Base-by-base conservation (phyloP, 2,329 filamentous ascomycete genomes). In the Magnaporthales sp. region DNA sequence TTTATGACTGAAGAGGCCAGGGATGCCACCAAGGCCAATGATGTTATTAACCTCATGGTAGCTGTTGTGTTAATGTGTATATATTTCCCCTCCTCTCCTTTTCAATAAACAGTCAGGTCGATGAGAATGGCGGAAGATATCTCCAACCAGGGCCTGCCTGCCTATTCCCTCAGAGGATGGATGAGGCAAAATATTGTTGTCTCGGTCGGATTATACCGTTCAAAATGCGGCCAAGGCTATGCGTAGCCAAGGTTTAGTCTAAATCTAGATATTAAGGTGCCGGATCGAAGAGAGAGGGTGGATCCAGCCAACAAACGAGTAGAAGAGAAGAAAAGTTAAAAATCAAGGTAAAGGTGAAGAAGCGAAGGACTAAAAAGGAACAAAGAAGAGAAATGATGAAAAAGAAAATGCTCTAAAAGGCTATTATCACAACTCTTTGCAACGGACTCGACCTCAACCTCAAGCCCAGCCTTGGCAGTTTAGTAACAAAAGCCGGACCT, bases 31-130 rank as follows among this genome's bases (percentile, higher is more conserved):
- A 75, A 32, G 71, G 71, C 72, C 32, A 77, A 66, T 62, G 76
- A 60, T 67, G 71, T 72, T 64, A 71, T 68, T 4, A 72, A 69
- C 71, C 74, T 81, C 80, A 82, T 82, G 31, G 24, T 63, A 32
- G 22, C 62, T 15, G 27, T 13, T 58, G 54, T 13, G 54, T 58
- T 26, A n/a, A 58, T 24, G 54, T 22, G 22, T 10, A 26, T 58
- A 26, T 58, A 7, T 58, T 22, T 58, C 8, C 24, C 19, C 24
- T 22, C n/a, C n/a, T 10, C 9, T 10, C 24, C n/a, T 24, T 26
- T 58, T 13, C 11, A 6, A 46, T 6, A 46, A n/a, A 46, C 38
- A 46, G n/a, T 19, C 15, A 46, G 19, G 38, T 2, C 5, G 38
- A 46, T 46, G 15, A 46, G n/a, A 15, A 46, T 7, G 38, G 15